Base-by-base conservation (phyloP, 306 rosid species). In the Ormosia emarginata region DNA sequence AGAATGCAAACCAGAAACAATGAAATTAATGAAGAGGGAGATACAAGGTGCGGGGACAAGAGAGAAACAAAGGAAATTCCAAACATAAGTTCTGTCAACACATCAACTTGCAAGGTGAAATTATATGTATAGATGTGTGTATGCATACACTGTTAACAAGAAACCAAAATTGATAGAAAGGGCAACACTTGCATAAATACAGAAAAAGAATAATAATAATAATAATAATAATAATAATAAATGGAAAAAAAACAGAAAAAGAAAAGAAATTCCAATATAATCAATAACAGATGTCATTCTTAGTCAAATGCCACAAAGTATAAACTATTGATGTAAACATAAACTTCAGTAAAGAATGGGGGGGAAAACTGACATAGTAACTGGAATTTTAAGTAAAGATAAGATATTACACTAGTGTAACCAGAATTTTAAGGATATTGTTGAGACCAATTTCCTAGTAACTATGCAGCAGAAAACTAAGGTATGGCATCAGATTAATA, bases 1-100 rank as follows among this genome's bases (percentile, higher is more conserved):
- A 84, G 44, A 84, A 53, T 33, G 75, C 11, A 69, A 80, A 72
- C 8, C 40, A 82, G 63, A 10, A 76, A 55, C 73, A 36, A 47
- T 32, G 37, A 44, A 84, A 74, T 78, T 52, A 17, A 78, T 17
- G 36, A 63, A 78, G 64, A 44, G 43, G 65, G 71, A 71, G 80
- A 78, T 50, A 32, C 37, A 66, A 47, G 79, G 57, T 11, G 62
- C 8, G 8, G 53, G 34, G 56, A 30, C 39, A 73, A 66, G 32
- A 18, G 14, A 61, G 13, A 49, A 40, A 30, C 24, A 44, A 67
- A 57, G 17, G 11, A 72, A 64, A 8, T 47, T 66, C 36, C 74
- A 55, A 56, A 68, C 50, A 39, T n/a, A 13, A 39, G 44, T 53
- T 52, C 62, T 17, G 4, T 15, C n/a, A 47, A 76, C 24, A 71